These are phyloP conservation scores for Phyllosticta capitalensis DNA, from an alignment of 2,329 filamentous ascomycete genomes.

Conservation along the genomic window DNA sequence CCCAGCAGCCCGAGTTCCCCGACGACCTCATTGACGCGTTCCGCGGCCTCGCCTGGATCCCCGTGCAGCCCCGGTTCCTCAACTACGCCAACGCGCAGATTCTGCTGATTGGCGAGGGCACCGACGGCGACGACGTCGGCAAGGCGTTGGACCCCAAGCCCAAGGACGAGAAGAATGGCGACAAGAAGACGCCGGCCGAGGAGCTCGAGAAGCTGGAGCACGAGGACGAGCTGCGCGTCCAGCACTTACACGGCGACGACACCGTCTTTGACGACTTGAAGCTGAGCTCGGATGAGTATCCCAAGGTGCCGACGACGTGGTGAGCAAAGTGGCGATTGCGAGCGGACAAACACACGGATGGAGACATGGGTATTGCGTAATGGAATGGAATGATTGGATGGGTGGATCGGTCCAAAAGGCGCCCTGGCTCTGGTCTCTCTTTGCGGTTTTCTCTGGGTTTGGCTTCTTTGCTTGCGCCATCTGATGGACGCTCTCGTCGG, in stretches of 20 bases:
- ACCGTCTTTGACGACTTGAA: constrained; percentile 52
- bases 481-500: too few relatives aligned
- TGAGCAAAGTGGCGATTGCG: constrained; percentile 18
- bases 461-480: too few relatives aligned
- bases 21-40: constrained; percentile 67
- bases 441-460: too few relatives aligned
- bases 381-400: too few relatives aligned
- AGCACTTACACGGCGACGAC: constrained; percentile 48
- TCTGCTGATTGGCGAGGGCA: constrained; percentile 64
- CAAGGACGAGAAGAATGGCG: constrained; percentile 45
- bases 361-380: too few relatives aligned
- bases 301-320: constrained; percentile 54
- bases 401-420: too few relatives aligned
- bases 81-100: constrained; percentile 69
- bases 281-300: constrained; percentile 54
- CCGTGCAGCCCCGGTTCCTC: constrained; percentile 62
- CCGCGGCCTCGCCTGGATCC: constrained; percentile 61
- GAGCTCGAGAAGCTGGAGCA: constrained; percentile 66
- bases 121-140: constrained; percentile 39
- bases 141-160: constrained; percentile 48
- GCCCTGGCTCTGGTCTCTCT: too few relatives aligned
- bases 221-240: constrained; percentile 61
- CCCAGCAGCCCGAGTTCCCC: constrained; percentile 59
- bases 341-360: too few relatives aligned
- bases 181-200: constrained; percentile 55